Conservation (phyloP, 73 alveolate genomes). For the Symbiodinium pilosum region DNA sequence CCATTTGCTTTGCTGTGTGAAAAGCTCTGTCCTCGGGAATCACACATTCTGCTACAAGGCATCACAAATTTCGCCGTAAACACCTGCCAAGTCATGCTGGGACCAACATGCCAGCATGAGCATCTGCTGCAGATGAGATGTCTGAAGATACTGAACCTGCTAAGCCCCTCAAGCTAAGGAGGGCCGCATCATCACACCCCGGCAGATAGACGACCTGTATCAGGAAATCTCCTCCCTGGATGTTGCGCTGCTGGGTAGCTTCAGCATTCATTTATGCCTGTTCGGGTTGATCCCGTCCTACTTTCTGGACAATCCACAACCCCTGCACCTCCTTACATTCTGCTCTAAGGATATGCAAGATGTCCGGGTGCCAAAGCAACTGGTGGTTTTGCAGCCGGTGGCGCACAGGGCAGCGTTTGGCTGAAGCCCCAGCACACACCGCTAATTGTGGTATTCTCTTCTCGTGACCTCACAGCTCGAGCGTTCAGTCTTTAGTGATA, state of each 20-base stretch:
- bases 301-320: not conserved
- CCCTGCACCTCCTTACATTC: not conserved
- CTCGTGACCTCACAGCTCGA: too few relatives aligned
- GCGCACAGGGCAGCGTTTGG: slow-evolving; percentile 5
- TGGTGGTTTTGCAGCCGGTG: slow-evolving; percentile 7
- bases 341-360: not conserved
- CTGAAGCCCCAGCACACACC: too few relatives aligned
- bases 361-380: slow-evolving; percentile 12
- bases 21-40: too few relatives aligned
- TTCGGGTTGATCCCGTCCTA: too few relatives aligned
- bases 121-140: too few relatives aligned
- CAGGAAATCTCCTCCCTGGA: not conserved
- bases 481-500: not conserved
- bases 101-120: too few relatives aligned
- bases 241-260: not conserved
- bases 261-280: not conserved
- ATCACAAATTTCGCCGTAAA: too few relatives aligned
- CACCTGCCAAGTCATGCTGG: too few relatives aligned
- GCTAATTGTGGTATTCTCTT: too few relatives aligned
- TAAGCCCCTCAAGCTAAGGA: not conserved
- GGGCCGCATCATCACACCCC: slow-evolving; percentile 18
- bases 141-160: too few relatives aligned
- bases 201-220: not conserved
- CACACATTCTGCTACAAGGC: not conserved
- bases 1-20: too few relatives aligned